These are phyloP conservation scores for Scorias spongiosa DNA, from an alignment of 2,329 filamentous ascomycete genomes.

Conservation along the genomic window DNA sequence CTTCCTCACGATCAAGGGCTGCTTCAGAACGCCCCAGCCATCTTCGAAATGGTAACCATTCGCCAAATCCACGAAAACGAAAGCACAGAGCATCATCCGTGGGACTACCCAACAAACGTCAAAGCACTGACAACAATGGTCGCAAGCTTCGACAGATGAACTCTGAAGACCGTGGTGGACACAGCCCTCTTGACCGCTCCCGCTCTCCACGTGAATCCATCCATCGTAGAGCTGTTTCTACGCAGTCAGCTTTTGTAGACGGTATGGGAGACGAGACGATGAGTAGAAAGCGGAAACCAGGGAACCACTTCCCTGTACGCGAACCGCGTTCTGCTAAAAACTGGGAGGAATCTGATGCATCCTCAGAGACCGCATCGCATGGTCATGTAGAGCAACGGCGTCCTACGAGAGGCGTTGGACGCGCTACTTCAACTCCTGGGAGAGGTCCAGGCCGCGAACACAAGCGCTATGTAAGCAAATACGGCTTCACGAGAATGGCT, in stretches of 20 bases:
- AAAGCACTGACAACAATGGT: conserved; percentile 15
- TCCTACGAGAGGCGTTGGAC: conserved; percentile 42
- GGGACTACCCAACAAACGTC: conserved; percentile 18
- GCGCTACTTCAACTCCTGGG: conserved; percentile 35
- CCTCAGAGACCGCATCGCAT: conserved; percentile 32
- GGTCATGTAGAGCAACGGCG: conserved; percentile 41
- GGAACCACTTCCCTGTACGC: conserved; percentile 33
- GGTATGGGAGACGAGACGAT: conserved; percentile 21
- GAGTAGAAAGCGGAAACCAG: conserved; percentile 24
- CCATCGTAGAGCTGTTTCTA: conserved; percentile 51
- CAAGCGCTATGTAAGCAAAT: conserved; percentile 81
- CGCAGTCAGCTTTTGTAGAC: conserved; percentile 44
- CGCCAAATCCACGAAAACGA: conserved; percentile 21
- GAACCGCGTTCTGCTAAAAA: conserved; percentile 23
- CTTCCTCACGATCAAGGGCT: conserved; percentile 14
- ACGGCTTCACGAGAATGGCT: conserved; percentile 81
- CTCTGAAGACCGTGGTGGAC: conserved; percentile 11
- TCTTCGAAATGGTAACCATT: conserved; percentile 9
- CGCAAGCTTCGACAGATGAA: conserved; percentile 13
- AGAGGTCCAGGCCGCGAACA: conserved; percentile 45
- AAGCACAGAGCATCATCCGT: conserved; percentile 22
- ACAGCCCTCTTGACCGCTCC: conserved; percentile 29
- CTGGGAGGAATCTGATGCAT: conserved; percentile 48
- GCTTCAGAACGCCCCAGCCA: conserved; percentile 14
- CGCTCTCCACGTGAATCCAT: conserved; percentile 42